Conservation (phyloP, 306 rosid genomes). For the Begonia fuchsioides region DNA sequence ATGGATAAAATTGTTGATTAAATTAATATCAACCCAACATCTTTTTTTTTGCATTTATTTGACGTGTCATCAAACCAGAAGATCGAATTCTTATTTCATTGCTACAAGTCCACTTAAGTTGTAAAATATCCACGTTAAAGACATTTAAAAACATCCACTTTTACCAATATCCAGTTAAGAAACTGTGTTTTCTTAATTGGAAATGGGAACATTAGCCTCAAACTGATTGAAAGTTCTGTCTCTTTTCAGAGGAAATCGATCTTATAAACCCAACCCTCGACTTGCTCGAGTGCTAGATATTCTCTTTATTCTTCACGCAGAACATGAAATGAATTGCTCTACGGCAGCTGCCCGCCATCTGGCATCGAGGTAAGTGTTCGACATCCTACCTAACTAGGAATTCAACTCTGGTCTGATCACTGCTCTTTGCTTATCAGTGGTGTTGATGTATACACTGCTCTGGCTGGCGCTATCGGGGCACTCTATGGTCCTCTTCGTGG, state of each 20-base stretch:
- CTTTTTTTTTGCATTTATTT: too few species aligned
- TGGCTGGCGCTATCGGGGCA: conserved; percentile 83
- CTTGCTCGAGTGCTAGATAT: conserved; percentile 70
- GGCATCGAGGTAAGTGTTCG: conserved; percentile 55
- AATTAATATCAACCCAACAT: too few species aligned
- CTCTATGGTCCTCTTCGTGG: conserved; percentile 89
- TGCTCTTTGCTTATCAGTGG: conserved; percentile 35
- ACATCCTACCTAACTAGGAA: not conserved
- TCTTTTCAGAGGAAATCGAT: conserved; percentile 51
- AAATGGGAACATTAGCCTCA: not conserved
- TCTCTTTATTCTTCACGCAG: conserved; percentile 77
- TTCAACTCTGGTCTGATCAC: conserved; percentile 4
- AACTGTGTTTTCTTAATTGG: too few species aligned
- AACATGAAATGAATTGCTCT: conserved; percentile 95
- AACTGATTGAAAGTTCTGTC: not conserved
- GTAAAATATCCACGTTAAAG: too few species aligned
- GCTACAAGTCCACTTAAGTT: too few species aligned
- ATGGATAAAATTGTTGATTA: too few species aligned
- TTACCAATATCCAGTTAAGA: too few species aligned
- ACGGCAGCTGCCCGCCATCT: conserved; percentile 81
- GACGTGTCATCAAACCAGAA: too few species aligned
- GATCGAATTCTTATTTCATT: too few species aligned
- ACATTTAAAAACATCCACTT: too few species aligned
- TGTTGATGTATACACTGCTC: conserved; percentile 82
- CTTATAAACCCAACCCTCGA: conserved; percentile 75